Evolutionary conservation across 352 stramenopile species (phyloP), one percentile per base, ranked within the genome.

Genomic region (Phytopythium vexans): DNA sequence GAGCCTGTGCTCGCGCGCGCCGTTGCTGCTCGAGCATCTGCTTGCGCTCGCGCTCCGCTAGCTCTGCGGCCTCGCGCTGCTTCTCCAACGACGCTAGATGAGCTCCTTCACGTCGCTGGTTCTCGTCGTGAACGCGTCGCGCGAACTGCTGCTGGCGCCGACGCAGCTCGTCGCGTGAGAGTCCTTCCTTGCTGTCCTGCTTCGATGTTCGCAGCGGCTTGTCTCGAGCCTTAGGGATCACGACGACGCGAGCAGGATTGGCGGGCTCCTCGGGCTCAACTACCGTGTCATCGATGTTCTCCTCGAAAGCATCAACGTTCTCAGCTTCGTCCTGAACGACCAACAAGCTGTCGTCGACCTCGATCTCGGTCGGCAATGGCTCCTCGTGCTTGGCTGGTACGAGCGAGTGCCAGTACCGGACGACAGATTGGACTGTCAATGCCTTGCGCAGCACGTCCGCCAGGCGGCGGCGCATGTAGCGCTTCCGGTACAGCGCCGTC

Each of bases 401-500:
- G 6, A 84, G 41, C 1, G 46, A 31, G 14, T 55, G 44, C 74
- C 72, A 88, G 41, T 76, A 85, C 6, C 21, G 48, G 2, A 60
- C 41, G 44, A 82, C 58, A 1, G 61, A 68, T 11, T 66, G 44
- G 32, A 72, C 51, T 36, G 39, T 70, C 16, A 56, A 59, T 5
- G 78, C 21, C 0, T 70, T 56, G 2, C 57, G 66, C 8, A 88
- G 74, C 9, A 71, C 9, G 9, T 55, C 38, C 5, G 62, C 64
- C 9, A 86, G 51, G 3, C 70, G 66, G 31, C 58, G 58, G 27
- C 72, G 72, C 21, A 86, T 65, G 52, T 82, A 88, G 43, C 83
- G 85, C 41, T 76, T 82, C 8, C 74, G 70, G 32, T 88, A 88
- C 5, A 88, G 42, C n/a, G 74, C 77, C 31, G 65, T 63, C 37